Base-by-base conservation (phyloP, 345 rosid genomes). In the Bruguiera parviflora region DNA sequence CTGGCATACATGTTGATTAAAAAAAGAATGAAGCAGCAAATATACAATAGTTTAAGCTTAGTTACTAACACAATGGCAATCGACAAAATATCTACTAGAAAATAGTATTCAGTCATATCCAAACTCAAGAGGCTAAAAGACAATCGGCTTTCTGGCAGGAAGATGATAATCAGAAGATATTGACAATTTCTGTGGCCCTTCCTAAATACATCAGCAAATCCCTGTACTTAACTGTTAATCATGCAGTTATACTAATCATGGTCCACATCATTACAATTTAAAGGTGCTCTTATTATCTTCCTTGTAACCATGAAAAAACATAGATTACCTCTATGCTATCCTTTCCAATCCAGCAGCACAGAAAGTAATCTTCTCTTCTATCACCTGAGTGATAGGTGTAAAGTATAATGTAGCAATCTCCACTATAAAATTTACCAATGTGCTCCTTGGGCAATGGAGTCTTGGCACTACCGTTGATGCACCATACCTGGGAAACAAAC, bases 291-390 rank as follows among this genome's bases (percentile, higher is more conserved):
- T 9, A 27, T 56, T 56, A 56, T 24, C 31, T 27, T 24, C 25
- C 25, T 21, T 56, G 6, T 56, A 25, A 56, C 6, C 16, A 4
- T 11, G 18, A 43, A 24, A 24, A 27, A 37, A 71, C 25, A 66
- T 28, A 68, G 64, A 76, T 80, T 88, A 96, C 99, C 98, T 92
- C 91, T 70, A 81, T 73, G 82, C 96, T 89, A 73, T 92, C 83
- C 72, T 85, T 86, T 72, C 99, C 99, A 83, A 90, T 77, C 99
- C 99, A 96, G 65, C 84, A 89, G 81, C 99, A 92, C 52, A 96
- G 78, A 74, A 90, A 83, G 81, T 83, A 89, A 81, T 92, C 97
- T 81, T 96, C 99, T 84, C 92, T 96, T 85, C 97, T 86, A 55
- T 96, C 99, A 81, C 96, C 97, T 1, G 96, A 79, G 79, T 87